phyloP scores from a whole-genome alignment of 495 filamentous ascomycete genomes.

The Trypethelium eluteriae region DNA sequence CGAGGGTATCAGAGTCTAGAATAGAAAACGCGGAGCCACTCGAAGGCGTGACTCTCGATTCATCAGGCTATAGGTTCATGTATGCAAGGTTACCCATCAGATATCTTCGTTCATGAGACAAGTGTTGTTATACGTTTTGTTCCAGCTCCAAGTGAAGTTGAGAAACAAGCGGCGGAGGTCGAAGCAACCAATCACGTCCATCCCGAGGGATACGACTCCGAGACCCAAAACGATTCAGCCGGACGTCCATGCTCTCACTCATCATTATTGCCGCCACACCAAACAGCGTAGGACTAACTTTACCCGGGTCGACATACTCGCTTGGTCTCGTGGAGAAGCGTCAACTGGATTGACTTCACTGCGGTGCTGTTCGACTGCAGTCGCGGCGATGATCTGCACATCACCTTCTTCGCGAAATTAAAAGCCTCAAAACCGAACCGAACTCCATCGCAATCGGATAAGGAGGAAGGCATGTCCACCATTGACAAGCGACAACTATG shows the following conservation, averaged over 20 bases:
- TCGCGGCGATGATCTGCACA: not conserved
- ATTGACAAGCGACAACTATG: conserved; percentile 9
- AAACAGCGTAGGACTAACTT: not conserved
- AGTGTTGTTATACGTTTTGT: not conserved
- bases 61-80: no score
- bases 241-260: not conserved
- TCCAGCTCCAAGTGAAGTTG: conserved; percentile 6
- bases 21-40: no score
- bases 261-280: not conserved
- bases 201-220: not conserved
- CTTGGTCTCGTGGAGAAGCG: not conserved
- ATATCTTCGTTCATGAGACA: not conserved
- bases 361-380: not conserved
- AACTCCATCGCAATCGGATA: not conserved
- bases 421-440: not conserved
- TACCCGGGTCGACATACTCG: not conserved
- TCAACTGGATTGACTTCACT: not conserved
- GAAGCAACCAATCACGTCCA: not conserved
- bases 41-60: no score
- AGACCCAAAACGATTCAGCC: conserved; percentile 4
- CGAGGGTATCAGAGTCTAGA: no score
- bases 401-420: not conserved
- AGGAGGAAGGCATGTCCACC: not conserved
- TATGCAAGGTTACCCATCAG: not conserved
- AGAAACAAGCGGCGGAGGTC: not conserved